These are phyloP conservation scores for Claviceps sp. DNA, from an alignment of 2,329 filamentous ascomycete species.

Conservation along the genomic window DNA sequence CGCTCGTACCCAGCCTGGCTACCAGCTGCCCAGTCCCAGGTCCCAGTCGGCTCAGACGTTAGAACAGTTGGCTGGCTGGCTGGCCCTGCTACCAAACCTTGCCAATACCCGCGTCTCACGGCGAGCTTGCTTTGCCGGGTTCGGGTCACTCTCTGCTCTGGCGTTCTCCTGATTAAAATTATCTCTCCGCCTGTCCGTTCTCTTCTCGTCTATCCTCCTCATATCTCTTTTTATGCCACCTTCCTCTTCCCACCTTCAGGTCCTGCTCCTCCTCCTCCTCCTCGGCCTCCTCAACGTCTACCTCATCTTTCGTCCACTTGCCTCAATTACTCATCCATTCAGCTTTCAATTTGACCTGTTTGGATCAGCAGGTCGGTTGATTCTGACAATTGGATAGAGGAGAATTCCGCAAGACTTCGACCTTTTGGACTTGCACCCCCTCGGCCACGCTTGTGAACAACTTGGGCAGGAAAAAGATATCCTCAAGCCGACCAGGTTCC, in stretches of 20 bases:
- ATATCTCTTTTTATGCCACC: conserved; percentile 28
- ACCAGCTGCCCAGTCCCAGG: not conserved
- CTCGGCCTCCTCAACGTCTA: conserved; percentile 25
- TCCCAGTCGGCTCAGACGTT: not conserved
- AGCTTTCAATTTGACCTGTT: conserved; percentile 32
- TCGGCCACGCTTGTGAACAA: conserved; percentile 12
- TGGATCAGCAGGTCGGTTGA: conserved; percentile 20
- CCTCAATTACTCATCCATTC: conserved; percentile 36
- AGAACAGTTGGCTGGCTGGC: not conserved
- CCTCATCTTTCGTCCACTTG: conserved; percentile 31
- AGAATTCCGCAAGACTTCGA: conserved; percentile 17
- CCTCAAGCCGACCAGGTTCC: conserved; percentile 12
- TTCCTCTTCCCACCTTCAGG: conserved; percentile 21
- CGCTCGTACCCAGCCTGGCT: not conserved
- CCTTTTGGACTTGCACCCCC: conserved; percentile 6
- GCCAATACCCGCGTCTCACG: not conserved
- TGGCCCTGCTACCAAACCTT: not conserved
- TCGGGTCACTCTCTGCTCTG: conserved; percentile 6
- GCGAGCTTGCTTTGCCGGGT: conserved; percentile 1
- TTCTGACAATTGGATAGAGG: conserved; percentile 20
- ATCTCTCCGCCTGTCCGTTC: conserved; percentile 42
- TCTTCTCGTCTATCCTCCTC: conserved; percentile 39
- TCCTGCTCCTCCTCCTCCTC: conserved; percentile 21
- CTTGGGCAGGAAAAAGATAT: conserved; percentile 15
- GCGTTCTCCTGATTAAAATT: conserved; percentile 21